A percentile compares a stretch with the other conserved stretches of the same genome.
These are phyloP conservation scores for Parsonsia alboflavescens DNA, from an alignment of 257 asterid species.

Conservation along the genomic window DNA sequence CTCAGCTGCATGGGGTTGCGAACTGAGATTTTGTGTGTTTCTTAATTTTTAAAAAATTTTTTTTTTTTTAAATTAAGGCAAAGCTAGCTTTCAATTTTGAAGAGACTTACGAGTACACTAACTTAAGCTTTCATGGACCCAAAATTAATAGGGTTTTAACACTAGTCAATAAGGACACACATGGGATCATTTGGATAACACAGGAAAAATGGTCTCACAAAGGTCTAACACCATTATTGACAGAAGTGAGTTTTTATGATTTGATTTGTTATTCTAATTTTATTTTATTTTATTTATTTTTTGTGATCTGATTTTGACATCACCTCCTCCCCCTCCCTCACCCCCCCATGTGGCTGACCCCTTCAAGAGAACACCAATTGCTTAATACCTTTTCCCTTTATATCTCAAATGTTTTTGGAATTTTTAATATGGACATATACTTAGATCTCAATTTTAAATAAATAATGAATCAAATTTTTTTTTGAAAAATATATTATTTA, in stretches of 20 bases:
- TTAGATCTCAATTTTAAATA: no score
- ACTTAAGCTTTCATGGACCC: slow-evolving; percentile 39
- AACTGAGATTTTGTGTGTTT: slow-evolving; percentile 30
- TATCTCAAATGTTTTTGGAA: neutral
- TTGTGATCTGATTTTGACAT: neutral
- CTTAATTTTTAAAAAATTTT: slow-evolving; percentile 9
- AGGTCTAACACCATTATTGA: slow-evolving; percentile 20
- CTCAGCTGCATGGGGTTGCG: slow-evolving; percentile 25
- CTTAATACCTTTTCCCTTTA: neutral
- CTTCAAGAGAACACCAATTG: neutral
- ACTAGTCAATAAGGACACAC: slow-evolving; percentile 16
- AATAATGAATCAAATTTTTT: no score
- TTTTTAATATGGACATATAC: no score
- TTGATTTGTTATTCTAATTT: slow-evolving; percentile 15
- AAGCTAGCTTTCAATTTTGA: neutral
- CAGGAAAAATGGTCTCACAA: slow-evolving; percentile 30
- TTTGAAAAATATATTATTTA: no score
- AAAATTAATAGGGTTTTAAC: slow-evolving; percentile 25
- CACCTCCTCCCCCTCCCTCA: no score
- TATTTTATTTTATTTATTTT: no score
- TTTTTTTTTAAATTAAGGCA: neutral
- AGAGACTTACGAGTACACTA: slow-evolving; percentile 41
- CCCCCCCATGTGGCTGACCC: neutral
- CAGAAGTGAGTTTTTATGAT: slow-evolving; percentile 11
- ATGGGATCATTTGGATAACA: slow-evolving; percentile 16